Evolutionary conservation across 2,329 filamentous ascomycete genomes (phyloP).

Genomic region (Phyllosticta citriasiana): DNA sequence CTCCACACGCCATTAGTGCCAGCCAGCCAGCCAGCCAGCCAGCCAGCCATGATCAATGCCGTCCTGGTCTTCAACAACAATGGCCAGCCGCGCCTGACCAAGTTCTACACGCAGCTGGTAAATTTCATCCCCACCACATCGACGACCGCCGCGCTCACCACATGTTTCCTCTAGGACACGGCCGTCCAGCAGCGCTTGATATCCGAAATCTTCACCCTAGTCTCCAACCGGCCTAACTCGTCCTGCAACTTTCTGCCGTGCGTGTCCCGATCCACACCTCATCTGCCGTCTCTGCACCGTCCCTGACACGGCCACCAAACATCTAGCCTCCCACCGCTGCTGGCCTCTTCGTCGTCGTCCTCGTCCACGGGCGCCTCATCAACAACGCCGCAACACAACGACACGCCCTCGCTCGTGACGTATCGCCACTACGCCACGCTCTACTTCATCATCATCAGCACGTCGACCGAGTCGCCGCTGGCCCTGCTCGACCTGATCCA

Average conservation of each 20-base stretch:
- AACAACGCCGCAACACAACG: slow-evolving; percentile 57
- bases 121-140: neutral
- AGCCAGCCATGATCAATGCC: slow-evolving; percentile 78
- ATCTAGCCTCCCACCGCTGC: slow-evolving; percentile 53
- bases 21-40: slow-evolving; percentile 36
- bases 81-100: slow-evolving; percentile 89
- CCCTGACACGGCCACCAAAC: slow-evolving; percentile 28
- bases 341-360: slow-evolving; percentile 39
- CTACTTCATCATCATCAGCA: slow-evolving; percentile 97
- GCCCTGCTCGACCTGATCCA: slow-evolving; percentile 95
- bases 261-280: slow-evolving; percentile 15
- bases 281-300: neutral
- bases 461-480: slow-evolving; percentile 88
- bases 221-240: slow-evolving; percentile 80
- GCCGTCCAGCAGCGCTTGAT: slow-evolving; percentile 95
- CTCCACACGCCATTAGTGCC: neutral
- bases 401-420: slow-evolving; percentile 88
- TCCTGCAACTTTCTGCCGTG: slow-evolving; percentile 93
- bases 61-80: slow-evolving; percentile 98
- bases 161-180: slow-evolving; percentile 58
- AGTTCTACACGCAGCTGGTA: slow-evolving; percentile 97
- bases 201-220: slow-evolving; percentile 92
- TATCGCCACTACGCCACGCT: slow-evolving; percentile 98
- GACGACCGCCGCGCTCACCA: slow-evolving; percentile 2
- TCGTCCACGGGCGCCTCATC: slow-evolving; percentile 14